These are phyloP conservation scores for Chalaropsis ovoidea DNA, from an alignment of 2,329 filamentous ascomycete genomes.

Conservation along the genomic window DNA sequence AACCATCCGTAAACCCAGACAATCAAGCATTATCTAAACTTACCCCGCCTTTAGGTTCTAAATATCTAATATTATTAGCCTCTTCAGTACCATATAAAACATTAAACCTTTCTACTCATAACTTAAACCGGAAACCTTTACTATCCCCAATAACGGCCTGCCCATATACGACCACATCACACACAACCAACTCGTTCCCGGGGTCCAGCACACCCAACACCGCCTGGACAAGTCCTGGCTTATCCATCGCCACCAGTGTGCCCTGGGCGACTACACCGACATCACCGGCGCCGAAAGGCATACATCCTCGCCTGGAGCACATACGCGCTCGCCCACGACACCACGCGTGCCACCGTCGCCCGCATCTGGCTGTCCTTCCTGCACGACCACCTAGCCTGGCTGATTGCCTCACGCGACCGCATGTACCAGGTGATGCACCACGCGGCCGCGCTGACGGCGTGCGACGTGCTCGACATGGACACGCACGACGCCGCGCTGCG, in stretches of 20 bases:
- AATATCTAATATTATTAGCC: no score
- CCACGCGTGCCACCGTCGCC: conserved; percentile 44
- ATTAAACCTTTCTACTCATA: no score
- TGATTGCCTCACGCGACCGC: conserved; percentile 40
- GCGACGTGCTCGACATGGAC: conserved; percentile 39
- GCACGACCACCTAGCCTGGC: conserved; percentile 42
- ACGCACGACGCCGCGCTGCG: conserved; percentile 37
- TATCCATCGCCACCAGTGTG: conserved; percentile 49
- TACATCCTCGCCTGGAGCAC: conserved; percentile 51
- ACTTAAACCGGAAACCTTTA: conserved; percentile 33
- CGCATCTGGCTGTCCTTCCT: conserved; percentile 45
- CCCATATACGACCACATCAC: conserved; percentile 49
- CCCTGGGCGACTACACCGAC: conserved; percentile 48
- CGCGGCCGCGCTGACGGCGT: conserved; percentile 41
- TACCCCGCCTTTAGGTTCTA: no score
- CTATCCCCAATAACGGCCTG: conserved; percentile 39
- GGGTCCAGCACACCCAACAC: conserved; percentile 37
- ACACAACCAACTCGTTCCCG: conserved; percentile 43
- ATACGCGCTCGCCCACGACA: conserved; percentile 43
- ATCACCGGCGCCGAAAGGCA: conserved; percentile 45
- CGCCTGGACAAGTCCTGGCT: conserved; percentile 45
- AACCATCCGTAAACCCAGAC: no score
- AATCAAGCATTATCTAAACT: no score
- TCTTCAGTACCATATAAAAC: no score
- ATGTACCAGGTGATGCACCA: conserved; percentile 48